These are phyloP conservation scores for Handroanthus guayacan DNA, from an alignment of 257 asterid species.

Conservation along the genomic window DNA sequence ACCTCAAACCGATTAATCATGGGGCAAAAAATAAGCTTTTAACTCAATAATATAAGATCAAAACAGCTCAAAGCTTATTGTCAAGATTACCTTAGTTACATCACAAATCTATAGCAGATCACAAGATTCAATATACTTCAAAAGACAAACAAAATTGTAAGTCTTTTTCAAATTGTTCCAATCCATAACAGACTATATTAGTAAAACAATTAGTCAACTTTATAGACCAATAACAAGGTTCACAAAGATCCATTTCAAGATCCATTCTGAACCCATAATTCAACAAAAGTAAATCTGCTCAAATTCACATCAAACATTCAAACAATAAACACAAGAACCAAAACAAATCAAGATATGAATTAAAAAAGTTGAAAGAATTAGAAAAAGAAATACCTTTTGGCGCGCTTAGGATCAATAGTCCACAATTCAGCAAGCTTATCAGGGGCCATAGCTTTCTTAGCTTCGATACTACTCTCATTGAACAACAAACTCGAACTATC, in stretches of 20 bases:
- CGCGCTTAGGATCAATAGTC: slow-evolving; percentile 96
- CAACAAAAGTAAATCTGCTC: slow-evolving; percentile 14
- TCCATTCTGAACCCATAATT: slow-evolving; percentile 33
- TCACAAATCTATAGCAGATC: slow-evolving; percentile 29
- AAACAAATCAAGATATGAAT: slow-evolving; percentile 8
- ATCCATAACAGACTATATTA: slow-evolving; percentile 14
- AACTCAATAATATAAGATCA: not conserved
- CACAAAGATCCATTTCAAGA: slow-evolving; percentile 50
- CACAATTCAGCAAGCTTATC: slow-evolving; percentile 95
- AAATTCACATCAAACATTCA: not conserved
- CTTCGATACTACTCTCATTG: slow-evolving; percentile 70
- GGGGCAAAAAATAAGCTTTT: slow-evolving; percentile 11
- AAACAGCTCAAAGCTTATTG: slow-evolving; percentile 26
- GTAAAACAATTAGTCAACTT: slow-evolving; percentile 14
- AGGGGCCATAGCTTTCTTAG: slow-evolving; percentile 98
- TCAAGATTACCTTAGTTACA: slow-evolving; percentile 15
- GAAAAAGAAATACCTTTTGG: slow-evolving; percentile 66
- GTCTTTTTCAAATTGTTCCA: not conserved
- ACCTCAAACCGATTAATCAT: not conserved
- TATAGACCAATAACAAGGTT: slow-evolving; percentile 41
- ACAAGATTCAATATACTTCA: slow-evolving; percentile 24
- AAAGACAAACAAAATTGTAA: not conserved
- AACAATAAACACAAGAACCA: not conserved
- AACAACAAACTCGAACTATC: slow-evolving; percentile 74
- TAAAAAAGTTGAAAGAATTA: not conserved